These are phyloP conservation scores for Epicoccum nigrum DNA, from an alignment of 2,329 filamentous ascomycete genomes.

Conservation along the genomic window DNA sequence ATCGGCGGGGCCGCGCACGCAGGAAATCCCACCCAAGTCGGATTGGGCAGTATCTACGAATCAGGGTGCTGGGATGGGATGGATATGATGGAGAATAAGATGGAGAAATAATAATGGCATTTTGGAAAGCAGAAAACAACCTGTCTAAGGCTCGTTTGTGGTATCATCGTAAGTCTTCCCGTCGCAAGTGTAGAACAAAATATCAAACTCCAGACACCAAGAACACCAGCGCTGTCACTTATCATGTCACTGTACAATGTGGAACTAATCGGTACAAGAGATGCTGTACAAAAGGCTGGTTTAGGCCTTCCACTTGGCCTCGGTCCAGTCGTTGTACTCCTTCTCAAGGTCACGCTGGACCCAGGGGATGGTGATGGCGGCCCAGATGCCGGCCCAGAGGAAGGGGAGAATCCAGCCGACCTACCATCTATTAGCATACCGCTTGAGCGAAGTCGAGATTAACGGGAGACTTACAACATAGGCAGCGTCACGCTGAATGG, in stretches of 20 bases:
- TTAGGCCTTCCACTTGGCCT: slow-evolving; percentile 47
- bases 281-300: not conserved
- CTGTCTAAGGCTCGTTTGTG: not conserved
- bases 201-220: not conserved
- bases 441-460: no score
- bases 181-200: no score
- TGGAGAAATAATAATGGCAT: no score
- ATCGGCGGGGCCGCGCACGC: no score
- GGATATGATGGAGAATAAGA: no score
- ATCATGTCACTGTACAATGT: slow-evolving; percentile 6
- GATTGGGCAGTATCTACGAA: no score
- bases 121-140: no score
- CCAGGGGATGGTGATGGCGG: slow-evolving; percentile 53
- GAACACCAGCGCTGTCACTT: slow-evolving; percentile 13
- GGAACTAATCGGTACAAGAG: slow-evolving; percentile 6
- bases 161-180: slow-evolving; percentile 5
- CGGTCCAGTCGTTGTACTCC: slow-evolving; percentile 46
- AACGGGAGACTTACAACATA: slow-evolving; percentile 51
- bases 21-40: no score
- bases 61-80: no score
- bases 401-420: slow-evolving; percentile 58
- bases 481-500: slow-evolving; percentile 54
- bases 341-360: slow-evolving; percentile 48
- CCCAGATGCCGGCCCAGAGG: slow-evolving; percentile 57
- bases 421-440: no score